Evolutionary conservation across 192 early-diverging fungal species (phyloP), one percentile per base, ranked within the genome.

Genomic region (Jimgerdemannia lactiflua): DNA sequence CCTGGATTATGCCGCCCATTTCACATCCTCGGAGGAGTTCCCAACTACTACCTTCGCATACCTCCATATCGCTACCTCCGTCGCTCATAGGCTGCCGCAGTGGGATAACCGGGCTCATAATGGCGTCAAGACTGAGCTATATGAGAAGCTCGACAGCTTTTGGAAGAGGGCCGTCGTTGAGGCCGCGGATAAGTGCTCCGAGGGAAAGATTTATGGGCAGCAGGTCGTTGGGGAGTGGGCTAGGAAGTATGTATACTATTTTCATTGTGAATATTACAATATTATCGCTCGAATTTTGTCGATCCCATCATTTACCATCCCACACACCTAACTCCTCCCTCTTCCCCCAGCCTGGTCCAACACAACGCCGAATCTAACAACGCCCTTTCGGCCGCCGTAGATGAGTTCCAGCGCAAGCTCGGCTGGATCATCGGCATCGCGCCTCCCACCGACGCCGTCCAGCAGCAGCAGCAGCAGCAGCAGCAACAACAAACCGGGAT

Each of bases 181-280:
- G 71, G 92, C 95, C 0, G 84, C 85, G 40, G 86, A 88, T 49
- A 91, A 92, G 72, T 78, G 95, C 20, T 87, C 86, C 67, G 91
- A 92, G 54, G 95, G 94, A 44, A 95, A 97, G 78, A 84, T 95
- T 43, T 96, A 90, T 80, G 93, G 93, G 68, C 87, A 91, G 4
- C 80, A 86, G 44, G 88, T 92, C 43, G 91, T 98, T 19, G 89
- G 85, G 42, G 92, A 94, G 77, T 99, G 97, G 97, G 93, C 90
- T 3, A 85, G 88, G 67, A 92, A 91, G 87, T 89, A 84, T 74
- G 84, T 70, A 6, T 29, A 0, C 4, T 39, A 17, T 42, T 54
- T 11, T 54, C 49, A 11, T 54, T 54, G 11, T 54, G 49, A 54
- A 54, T 54, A n/a, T n/a, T n/a, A 11, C 41, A 42, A 67, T 0